A percentile compares a stretch with the other conserved stretches of the same genome.
Conservation (phyloP, 768 basidiomycete species). For the Suillus brevipes region DNA sequence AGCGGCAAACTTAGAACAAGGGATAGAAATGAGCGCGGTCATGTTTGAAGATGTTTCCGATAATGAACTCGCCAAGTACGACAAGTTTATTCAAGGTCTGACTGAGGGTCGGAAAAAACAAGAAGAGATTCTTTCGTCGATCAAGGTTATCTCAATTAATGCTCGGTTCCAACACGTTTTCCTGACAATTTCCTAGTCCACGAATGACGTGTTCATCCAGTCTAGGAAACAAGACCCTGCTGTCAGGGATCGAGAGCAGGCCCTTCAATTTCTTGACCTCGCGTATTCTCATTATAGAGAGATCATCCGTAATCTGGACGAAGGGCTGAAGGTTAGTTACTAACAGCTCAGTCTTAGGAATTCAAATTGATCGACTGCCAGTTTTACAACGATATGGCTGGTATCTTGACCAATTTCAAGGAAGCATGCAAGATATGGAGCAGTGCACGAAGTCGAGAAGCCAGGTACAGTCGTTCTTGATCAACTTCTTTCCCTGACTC, state of each 20-base stretch:
- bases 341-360: background rate
- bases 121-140: slow-evolving; percentile 58
- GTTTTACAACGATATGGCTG: slow-evolving; percentile 90
- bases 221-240: slow-evolving; percentile 77
- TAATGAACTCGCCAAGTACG: slow-evolving; percentile 79
- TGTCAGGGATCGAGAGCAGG: slow-evolving; percentile 78
- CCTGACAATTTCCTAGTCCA: slow-evolving; percentile 39
- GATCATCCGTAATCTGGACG: slow-evolving; percentile 79
- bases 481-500: background rate
- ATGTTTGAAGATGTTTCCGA: slow-evolving; percentile 88
- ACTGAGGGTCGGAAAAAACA: slow-evolving; percentile 58
- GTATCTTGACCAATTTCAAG: slow-evolving; percentile 71
- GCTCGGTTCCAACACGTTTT: background rate
- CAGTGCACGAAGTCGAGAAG: slow-evolving; percentile 66
- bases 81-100: slow-evolving; percentile 66
- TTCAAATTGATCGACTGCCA: slow-evolving; percentile 27
- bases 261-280: slow-evolving; percentile 77
- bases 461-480: slow-evolving; percentile 54
- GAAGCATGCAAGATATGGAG: slow-evolving; percentile 78
- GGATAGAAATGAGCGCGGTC: slow-evolving; percentile 72
- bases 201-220: slow-evolving; percentile 72
- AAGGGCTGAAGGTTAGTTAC: slow-evolving; percentile 73
- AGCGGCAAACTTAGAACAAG: slow-evolving; percentile 63
- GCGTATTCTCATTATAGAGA: slow-evolving; percentile 89
- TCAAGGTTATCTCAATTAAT: slow-evolving; percentile 56